phyloP scores from a whole-genome alignment of 192 early-diverging fungal genomes.

The Fimicolochytrium jonesii region DNA sequence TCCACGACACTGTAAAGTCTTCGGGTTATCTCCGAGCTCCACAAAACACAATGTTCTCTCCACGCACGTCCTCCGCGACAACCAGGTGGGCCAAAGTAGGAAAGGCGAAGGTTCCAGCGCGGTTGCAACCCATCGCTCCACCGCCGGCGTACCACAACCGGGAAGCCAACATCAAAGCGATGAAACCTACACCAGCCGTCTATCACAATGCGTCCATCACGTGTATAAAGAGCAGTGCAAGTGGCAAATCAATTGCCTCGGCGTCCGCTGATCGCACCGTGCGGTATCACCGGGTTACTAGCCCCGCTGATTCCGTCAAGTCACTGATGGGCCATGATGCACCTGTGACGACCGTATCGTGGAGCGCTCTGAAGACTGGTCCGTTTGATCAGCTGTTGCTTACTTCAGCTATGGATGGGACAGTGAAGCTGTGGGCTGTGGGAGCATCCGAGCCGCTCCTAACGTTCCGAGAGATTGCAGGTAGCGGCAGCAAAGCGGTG shows the following conservation, averaged over 20 bases:
- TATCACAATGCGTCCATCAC: constrained; percentile 25
- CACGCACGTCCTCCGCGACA: no score
- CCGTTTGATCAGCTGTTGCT: constrained; percentile 11
- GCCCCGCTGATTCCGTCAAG: background rate
- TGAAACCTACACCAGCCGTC: background rate
- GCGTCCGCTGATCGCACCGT: constrained; percentile 23
- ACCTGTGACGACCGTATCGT: constrained; percentile 20
- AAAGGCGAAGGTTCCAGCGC: no score
- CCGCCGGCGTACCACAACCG: no score
- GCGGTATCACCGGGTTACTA: constrained; percentile 4
- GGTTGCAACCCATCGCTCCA: no score
- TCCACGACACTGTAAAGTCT: constrained; percentile 39
- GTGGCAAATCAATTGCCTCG: constrained; percentile 13
- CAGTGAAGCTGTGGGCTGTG: constrained; percentile 13
- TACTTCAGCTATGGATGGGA: constrained; percentile 23
- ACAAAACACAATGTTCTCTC: no score
- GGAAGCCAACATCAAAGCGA: no score
- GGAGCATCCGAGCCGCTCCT: constrained; percentile 19
- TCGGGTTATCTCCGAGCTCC: constrained; percentile 39
- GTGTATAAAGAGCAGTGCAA: constrained; percentile 15
- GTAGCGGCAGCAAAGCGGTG: background rate
- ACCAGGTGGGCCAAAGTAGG: no score
- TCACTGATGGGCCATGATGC: constrained; percentile 23
- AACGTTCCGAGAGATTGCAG: background rate
- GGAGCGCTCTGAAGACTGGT: background rate